Percentiles rank a stretch among this genome's conserved stretches.
phyloP scores from a whole-genome alignment of 768 basidiomycete species.

The Suillus spraguei region DNA sequence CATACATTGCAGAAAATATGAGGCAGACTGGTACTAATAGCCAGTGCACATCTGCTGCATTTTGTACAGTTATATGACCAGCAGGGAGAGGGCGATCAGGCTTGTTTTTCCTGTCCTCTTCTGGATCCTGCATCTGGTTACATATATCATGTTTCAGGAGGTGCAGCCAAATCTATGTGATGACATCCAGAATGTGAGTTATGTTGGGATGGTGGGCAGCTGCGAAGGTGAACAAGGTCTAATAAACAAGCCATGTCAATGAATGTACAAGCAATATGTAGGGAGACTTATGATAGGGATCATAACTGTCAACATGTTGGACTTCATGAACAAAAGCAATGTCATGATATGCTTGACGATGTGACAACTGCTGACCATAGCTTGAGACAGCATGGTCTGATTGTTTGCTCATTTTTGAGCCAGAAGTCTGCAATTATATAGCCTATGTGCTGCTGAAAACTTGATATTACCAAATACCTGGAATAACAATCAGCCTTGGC shows the following conservation, averaged over 20 bases:
- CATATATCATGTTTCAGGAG: constrained; percentile 38
- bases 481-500: too few species aligned
- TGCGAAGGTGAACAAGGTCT: constrained; percentile 29
- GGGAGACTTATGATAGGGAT: constrained; percentile 3
- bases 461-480: too few species aligned
- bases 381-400: constrained; percentile 3
- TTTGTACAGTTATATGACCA: constrained; percentile 33
- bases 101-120: constrained; percentile 40
- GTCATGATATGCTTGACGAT: constrained; percentile 16
- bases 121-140: constrained; percentile 36
- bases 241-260: neutral
- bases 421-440: neutral
- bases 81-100: constrained; percentile 41
- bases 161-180: constrained; percentile 43
- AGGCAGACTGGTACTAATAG: constrained; percentile 30
- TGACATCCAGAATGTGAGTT: constrained; percentile 17
- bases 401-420: neutral
- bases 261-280: neutral
- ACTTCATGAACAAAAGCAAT: constrained; percentile 11
- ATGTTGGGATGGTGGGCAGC: constrained; percentile 22
- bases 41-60: constrained; percentile 34
- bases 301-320: constrained; percentile 7
- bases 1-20: constrained; percentile 27
- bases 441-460: too few species aligned
- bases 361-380: neutral